phyloP scores from a whole-genome alignment of 1,284 basidiomycete genomes.

The Clitocybe nebularis region DNA sequence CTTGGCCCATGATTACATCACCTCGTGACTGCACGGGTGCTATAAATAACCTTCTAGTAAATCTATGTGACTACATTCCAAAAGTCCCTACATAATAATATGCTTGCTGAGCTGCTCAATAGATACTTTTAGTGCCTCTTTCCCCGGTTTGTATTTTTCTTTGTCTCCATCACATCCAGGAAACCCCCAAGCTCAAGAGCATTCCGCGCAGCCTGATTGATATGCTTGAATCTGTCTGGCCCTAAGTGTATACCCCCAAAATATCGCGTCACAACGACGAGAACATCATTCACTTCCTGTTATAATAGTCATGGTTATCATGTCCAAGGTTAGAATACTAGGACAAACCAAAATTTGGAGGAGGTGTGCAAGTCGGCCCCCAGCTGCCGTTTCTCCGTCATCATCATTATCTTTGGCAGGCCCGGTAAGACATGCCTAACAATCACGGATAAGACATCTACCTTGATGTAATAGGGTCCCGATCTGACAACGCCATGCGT shows the following conservation, averaged over 20 bases:
- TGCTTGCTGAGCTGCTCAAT: too few relatives aligned
- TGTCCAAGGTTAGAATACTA: not conserved
- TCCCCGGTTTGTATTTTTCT: conserved; percentile 21
- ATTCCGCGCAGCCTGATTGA: conserved; percentile 85
- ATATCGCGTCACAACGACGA: conserved; percentile 81
- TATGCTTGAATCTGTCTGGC: conserved; percentile 89
- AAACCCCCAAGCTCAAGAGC: conserved; percentile 83
- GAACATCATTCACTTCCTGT: conserved; percentile 75
- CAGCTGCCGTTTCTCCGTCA: conserved; percentile 89
- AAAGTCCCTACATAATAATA: too few relatives aligned
- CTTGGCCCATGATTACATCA: conserved; percentile 4
- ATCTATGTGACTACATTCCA: not conserved
- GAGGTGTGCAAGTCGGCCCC: conserved; percentile 81
- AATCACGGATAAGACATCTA: conserved; percentile 22
- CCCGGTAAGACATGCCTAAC: conserved; percentile 1
- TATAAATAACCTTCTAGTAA: not conserved
- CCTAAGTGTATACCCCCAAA: conserved; percentile 82
- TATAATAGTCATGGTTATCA: not conserved
- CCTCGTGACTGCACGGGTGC: not conserved
- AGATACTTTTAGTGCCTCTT: conserved; percentile 15
- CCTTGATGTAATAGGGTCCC: conserved; percentile 72
- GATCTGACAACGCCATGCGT: conserved; percentile 80
- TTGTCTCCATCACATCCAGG: conserved; percentile 41
- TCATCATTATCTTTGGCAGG: conserved; percentile 79
- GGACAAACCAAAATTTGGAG: conserved; percentile 77